Evolutionary conservation across 805 yeast genomes (phyloP).

Genomic region (Nakazawaea holstii): DNA sequence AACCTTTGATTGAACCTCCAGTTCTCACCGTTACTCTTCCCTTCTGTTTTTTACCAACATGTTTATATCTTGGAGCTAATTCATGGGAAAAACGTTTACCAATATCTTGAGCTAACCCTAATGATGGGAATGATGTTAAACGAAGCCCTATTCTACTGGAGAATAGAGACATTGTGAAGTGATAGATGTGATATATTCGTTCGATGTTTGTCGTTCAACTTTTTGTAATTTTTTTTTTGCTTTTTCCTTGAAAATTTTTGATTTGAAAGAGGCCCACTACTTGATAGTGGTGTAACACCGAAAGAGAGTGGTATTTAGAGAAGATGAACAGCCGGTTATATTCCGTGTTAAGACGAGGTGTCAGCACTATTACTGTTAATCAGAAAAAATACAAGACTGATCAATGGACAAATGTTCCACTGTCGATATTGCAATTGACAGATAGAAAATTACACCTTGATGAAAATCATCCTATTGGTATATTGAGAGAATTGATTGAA

Average conservation of each 20-base stretch:
- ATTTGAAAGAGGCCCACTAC: background rate
- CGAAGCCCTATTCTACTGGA: conserved; percentile 2
- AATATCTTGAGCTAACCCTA: background rate
- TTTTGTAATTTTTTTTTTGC: background rate
- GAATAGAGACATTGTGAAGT: background rate
- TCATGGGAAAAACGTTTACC: conserved; percentile 55
- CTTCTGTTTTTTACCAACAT: conserved; percentile 74
- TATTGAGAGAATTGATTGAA: conserved; percentile 71
- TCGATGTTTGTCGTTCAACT: background rate
- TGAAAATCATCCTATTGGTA: conserved; percentile 84
- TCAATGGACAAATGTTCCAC: conserved; percentile 83
- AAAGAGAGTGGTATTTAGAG: background rate
- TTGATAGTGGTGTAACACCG: background rate
- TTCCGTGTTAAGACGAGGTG: background rate
- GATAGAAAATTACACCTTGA: conserved; percentile 71
- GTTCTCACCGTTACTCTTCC: conserved; percentile 93
- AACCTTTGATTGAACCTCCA: conserved; percentile 91
- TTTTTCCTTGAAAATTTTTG: background rate
- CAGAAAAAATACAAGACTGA: conserved; percentile 56
- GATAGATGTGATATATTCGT: no score
- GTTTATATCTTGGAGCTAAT: conserved; percentile 69
- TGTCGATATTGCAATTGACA: conserved; percentile 60
- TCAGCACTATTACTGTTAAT: conserved; percentile 34
- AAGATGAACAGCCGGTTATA: background rate
- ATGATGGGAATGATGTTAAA: background rate